These are phyloP conservation scores for Phlebopus sp. DNA, from an alignment of 1,284 basidiomycete species.

Conservation along the genomic window DNA sequence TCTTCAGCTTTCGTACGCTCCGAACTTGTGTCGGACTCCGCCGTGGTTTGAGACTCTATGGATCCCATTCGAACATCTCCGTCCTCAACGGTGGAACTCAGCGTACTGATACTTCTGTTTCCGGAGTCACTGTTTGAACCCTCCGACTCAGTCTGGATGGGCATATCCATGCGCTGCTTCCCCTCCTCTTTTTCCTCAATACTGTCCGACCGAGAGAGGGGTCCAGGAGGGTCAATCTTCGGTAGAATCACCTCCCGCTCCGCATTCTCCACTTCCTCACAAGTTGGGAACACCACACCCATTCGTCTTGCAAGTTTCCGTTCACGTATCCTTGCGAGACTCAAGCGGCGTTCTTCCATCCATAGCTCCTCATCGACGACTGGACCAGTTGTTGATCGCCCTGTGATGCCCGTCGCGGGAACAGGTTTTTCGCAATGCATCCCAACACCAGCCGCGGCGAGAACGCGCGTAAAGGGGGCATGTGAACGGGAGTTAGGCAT, in stretches of 20 bases:
- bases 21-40: slow-evolving; percentile 23
- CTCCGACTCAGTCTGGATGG: slow-evolving; percentile 5
- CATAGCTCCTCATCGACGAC: slow-evolving; percentile 39
- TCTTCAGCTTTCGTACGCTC: slow-evolving; percentile 26
- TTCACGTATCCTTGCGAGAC: slow-evolving; percentile 39
- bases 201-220: slow-evolving; percentile 31
- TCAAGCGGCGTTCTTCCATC: slow-evolving; percentile 43
- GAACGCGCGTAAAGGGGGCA: slow-evolving; percentile 62
- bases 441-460: slow-evolving; percentile 56
- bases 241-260: slow-evolving; percentile 20
- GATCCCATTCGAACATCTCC: slow-evolving; percentile 23
- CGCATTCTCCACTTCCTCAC: slow-evolving; percentile 4
- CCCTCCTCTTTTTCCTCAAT: slow-evolving; percentile 25
- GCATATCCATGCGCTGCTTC: not conserved
- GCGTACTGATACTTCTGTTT: slow-evolving; percentile 2
- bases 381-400: slow-evolving; percentile 15
- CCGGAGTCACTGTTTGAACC: slow-evolving; percentile 3
- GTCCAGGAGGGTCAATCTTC: slow-evolving; percentile 25
- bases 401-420: slow-evolving; percentile 3
- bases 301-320: slow-evolving; percentile 33
- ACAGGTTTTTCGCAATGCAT: slow-evolving; percentile 23
- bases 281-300: slow-evolving; percentile 24
- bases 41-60: slow-evolving; percentile 25
- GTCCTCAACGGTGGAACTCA: slow-evolving; percentile 13
- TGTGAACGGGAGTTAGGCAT: slow-evolving; percentile 73